Conservation (phyloP, 192 early-diverging fungal genomes). For the Chytriomyces confervae region DNA sequence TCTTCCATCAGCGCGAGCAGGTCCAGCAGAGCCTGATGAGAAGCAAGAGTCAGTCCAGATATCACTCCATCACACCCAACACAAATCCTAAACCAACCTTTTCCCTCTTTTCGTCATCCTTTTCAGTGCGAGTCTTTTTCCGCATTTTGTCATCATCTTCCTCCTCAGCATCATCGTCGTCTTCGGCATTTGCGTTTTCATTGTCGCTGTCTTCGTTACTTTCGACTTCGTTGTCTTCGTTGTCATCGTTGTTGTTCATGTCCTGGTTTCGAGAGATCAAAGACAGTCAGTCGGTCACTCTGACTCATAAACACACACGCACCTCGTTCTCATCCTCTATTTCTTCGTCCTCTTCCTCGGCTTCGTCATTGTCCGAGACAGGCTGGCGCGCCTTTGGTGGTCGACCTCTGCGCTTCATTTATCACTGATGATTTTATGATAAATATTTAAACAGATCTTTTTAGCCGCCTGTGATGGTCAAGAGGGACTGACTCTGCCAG, state of each 20-base stretch:
- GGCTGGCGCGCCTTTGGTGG: not conserved
- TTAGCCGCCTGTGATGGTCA: not conserved
- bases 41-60: too few species aligned
- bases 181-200: slow-evolving; percentile 16
- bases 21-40: slow-evolving; percentile 67
- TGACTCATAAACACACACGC: too few species aligned
- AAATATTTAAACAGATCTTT: not conserved
- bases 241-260: not conserved
- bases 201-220: slow-evolving; percentile 31
- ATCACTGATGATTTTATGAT: not conserved
- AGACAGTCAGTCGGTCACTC: too few species aligned
- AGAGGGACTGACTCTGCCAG: not conserved
- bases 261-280: too few species aligned
- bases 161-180: slow-evolving; percentile 24
- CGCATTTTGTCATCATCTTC: slow-evolving; percentile 13
- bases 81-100: slow-evolving; percentile 22
- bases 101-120: slow-evolving; percentile 67
- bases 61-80: too few species aligned
- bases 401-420: not conserved
- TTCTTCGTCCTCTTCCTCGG: not conserved
- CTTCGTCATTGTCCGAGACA: not conserved
- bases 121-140: slow-evolving; percentile 47
- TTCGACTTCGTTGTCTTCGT: slow-evolving; percentile 3
- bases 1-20: slow-evolving; percentile 87
- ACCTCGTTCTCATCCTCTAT: not conserved